phyloP scores from a whole-genome alignment of 1,139 yeast genomes.

The Geotrichum histeridarum region DNA sequence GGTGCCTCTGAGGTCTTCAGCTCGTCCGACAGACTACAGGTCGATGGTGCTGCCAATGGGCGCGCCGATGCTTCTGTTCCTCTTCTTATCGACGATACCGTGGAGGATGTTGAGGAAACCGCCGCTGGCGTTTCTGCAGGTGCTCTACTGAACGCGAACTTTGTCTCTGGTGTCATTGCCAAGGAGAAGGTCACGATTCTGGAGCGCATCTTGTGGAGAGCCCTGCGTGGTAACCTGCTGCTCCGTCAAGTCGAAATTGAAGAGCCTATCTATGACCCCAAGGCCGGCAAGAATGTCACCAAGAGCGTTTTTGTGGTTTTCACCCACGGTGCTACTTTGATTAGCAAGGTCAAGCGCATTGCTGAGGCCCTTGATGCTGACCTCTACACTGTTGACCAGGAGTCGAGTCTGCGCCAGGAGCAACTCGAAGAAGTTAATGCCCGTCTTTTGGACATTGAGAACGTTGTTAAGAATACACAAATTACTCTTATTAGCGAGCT shows the following conservation, averaged over 20 bases:
- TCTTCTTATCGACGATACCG: constrained; percentile 20
- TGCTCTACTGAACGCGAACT: constrained; percentile 42
- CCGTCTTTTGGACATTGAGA: constrained; percentile 57
- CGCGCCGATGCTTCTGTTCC: constrained; percentile 26
- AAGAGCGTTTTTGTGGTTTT: constrained; percentile 80
- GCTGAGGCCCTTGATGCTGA: constrained; percentile 82
- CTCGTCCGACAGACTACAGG: constrained; percentile 22
- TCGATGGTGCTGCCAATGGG: constrained; percentile 12
- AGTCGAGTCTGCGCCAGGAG: constrained; percentile 50
- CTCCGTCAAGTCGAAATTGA: constrained; percentile 65
- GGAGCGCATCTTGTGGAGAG: constrained; percentile 90
- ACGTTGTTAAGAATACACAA: constrained; percentile 66
- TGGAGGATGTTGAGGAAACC: constrained; percentile 16
- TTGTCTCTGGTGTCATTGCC: constrained; percentile 80
- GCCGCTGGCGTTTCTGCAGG: constrained; percentile 14
- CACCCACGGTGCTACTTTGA: constrained; percentile 78
- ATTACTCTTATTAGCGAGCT: constrained; percentile 72
- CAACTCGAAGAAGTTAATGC: constrained; percentile 56
- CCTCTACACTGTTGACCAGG: constrained; percentile 62
- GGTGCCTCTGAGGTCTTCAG: constrained; percentile 68
- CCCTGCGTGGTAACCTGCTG: constrained; percentile 80
- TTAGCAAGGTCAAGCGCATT: constrained; percentile 64
- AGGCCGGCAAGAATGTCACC: constrained; percentile 45
- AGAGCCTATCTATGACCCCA: constrained; percentile 52
- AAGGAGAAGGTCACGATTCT: constrained; percentile 63